Evolutionary conservation across 1,284 basidiomycete species (phyloP), one percentile per base, ranked within the genome.

Genomic region (Volvariella surrecta): DNA sequence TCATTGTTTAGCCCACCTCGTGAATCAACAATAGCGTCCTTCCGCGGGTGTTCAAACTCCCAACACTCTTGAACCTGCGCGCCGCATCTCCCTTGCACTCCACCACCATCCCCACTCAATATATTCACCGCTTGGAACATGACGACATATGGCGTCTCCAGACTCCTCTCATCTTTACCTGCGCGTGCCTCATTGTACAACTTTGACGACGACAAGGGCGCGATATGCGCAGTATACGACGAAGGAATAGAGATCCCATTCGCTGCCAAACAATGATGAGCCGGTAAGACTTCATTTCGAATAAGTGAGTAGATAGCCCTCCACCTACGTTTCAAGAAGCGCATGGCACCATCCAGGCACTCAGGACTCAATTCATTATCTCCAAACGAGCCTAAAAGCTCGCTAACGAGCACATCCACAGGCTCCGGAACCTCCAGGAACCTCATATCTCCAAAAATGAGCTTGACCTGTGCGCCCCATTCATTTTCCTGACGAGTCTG

Each of bases 321-420:
- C 19, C 21, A 67, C 82, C 57, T 55, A 91, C 90, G 69, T 71
- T 92, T 92, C 56, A 94, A 65, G 61, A 91, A 93, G 37, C 93
- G 70, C 76, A 87, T 82, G 13, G 88, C 94, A n/a, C 94, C 94
- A 60, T 98, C 94, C 22, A 98, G 68, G 63, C 94, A 97, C 62
- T 99, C 96, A 0, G 96, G 96, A 57, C 90, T 94, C 35, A 99
- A 78, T 62, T 99, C 96, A 52, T 99, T 99, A 64, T 99, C 96
- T 3, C 95, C 96, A 64, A 99, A 99, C 6, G 89, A 94, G 3
- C 96, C 96, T 48, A 99, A 64, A 15, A 99, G 74, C 64, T 99
- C 96, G 64, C 89, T 95, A 53, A 99, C 85, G 42, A 99, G 73
- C 48, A 99, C 90, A 60, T 99, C 96, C 13, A 84, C 92, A 49